These are phyloP conservation scores for Claviceps quebecensis DNA, from an alignment of 2,329 filamentous ascomycete species.

Conservation along the genomic window DNA sequence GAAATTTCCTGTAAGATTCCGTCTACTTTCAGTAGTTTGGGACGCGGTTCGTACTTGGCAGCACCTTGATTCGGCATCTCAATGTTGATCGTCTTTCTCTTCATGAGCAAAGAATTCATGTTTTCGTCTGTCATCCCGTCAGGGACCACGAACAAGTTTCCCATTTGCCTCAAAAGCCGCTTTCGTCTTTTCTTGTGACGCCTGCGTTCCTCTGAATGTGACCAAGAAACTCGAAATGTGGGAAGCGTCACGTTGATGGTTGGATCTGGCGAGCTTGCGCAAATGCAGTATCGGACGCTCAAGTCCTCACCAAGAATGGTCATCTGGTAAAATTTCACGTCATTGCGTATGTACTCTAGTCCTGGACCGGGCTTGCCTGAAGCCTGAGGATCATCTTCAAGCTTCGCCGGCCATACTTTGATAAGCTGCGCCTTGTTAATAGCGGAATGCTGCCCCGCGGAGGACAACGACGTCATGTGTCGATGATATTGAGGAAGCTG, in stretches of 20 bases:
- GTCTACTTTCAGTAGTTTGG: slow-evolving; percentile 12
- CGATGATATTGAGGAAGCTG: slow-evolving; percentile 24
- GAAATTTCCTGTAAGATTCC: slow-evolving; percentile 11
- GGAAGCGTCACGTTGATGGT: slow-evolving; percentile 16
- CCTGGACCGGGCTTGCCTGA: slow-evolving; percentile 12
- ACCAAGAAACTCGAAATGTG: slow-evolving; percentile 13
- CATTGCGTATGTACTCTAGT: slow-evolving; percentile 17
- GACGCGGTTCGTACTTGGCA: not conserved
- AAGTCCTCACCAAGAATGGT: slow-evolving; percentile 28
- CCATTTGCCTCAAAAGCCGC: slow-evolving; percentile 16
- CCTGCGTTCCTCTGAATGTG: slow-evolving; percentile 12
- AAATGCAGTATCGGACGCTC: slow-evolving; percentile 27
- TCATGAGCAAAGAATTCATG: slow-evolving; percentile 9
- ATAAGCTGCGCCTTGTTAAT: slow-evolving; percentile 13
- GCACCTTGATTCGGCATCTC: not conserved
- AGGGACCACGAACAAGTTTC: slow-evolving; percentile 22
- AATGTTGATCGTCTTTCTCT: not conserved
- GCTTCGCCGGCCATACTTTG: slow-evolving; percentile 14
- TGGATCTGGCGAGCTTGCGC: slow-evolving; percentile 13
- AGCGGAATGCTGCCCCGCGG: slow-evolving; percentile 2
- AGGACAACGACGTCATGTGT: slow-evolving; percentile 17
- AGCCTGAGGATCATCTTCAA: slow-evolving; percentile 6
- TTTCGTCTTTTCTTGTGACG: slow-evolving; percentile 17
- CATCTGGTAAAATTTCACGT: slow-evolving; percentile 33
- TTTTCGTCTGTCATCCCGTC: slow-evolving; percentile 19